phyloP scores from a whole-genome alignment of 768 basidiomycete genomes.

The Cyclocybe aegerita region DNA sequence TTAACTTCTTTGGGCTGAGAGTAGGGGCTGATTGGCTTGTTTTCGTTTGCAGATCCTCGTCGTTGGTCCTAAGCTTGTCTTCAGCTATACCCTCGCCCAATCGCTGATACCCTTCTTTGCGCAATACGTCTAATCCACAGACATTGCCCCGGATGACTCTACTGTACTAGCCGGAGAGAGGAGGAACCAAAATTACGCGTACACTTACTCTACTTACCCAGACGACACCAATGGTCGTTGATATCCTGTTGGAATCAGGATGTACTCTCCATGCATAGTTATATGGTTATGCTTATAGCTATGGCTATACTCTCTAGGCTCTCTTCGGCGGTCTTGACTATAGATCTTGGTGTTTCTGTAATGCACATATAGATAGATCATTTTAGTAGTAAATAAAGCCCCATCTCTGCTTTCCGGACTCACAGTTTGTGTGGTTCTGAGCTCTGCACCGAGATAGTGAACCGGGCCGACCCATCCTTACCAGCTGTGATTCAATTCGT shows the following conservation, averaged over 20 bases:
- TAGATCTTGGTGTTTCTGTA: background rate
- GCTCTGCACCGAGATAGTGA: too few relatives aligned
- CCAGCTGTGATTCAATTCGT: too few relatives aligned
- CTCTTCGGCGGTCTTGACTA: background rate
- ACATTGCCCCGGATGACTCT: too few relatives aligned
- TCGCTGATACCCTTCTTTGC: slow-evolving; percentile 91
- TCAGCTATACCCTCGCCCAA: slow-evolving; percentile 97
- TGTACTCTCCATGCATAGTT: too few relatives aligned
- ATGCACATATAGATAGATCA: slow-evolving; percentile 8
- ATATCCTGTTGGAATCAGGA: too few relatives aligned
- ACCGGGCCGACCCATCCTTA: too few relatives aligned
- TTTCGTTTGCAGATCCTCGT: slow-evolving; percentile 69
- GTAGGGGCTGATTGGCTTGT: background rate
- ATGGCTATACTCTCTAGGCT: background rate
- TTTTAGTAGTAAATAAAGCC: slow-evolving; percentile 4
- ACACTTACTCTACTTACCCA: too few relatives aligned
- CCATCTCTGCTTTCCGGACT: slow-evolving; percentile 5
- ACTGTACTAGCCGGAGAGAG: too few relatives aligned
- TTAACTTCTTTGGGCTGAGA: slow-evolving; percentile 5
- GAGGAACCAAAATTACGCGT: too few relatives aligned
- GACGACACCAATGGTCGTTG: too few relatives aligned
- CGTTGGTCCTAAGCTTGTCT: slow-evolving; percentile 96
- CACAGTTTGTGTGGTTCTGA: background rate
- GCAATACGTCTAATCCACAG: slow-evolving; percentile 62
- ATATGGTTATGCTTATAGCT: too few relatives aligned